Percentiles rank a stretch among this genome's conserved stretches.
phyloP scores from a whole-genome alignment of 2,329 filamentous ascomycete genomes.

The Paraphaeosphaeria sporulosa region DNA sequence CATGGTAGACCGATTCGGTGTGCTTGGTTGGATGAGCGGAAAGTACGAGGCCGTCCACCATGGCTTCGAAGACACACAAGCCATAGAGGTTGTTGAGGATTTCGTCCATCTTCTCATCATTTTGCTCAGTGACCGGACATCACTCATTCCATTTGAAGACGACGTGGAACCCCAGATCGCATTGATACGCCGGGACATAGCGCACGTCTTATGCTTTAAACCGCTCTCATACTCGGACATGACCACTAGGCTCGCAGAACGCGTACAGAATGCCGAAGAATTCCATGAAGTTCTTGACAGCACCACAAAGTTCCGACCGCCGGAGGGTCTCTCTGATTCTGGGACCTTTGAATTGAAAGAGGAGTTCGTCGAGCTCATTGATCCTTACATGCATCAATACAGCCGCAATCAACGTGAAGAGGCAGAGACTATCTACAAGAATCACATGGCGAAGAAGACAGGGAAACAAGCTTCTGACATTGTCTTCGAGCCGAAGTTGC shows the following conservation, averaged over 20 bases:
- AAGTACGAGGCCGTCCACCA: conserved; percentile 71
- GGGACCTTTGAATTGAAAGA: conserved; percentile 93
- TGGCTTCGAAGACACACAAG: conserved; percentile 84
- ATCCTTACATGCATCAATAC: conserved; percentile 96
- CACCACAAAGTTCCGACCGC: conserved; percentile 87
- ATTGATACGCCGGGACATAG: conserved; percentile 86
- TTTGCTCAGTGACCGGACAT: conserved; percentile 85
- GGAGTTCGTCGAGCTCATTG: conserved; percentile 84
- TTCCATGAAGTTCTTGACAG: conserved; percentile 85
- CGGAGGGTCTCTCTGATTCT: conserved; percentile 89
- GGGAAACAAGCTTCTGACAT: conserved; percentile 83
- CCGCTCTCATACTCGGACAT: conserved; percentile 95
- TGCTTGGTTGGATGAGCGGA: conserved; percentile 86
- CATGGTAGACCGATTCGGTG: conserved; percentile 89
- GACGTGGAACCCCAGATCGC: conserved; percentile 70
- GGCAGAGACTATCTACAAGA: conserved; percentile 86
- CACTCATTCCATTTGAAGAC: conserved; percentile 73
- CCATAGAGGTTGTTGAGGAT: conserved; percentile 93
- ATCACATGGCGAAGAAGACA: conserved; percentile 85
- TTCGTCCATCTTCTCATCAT: conserved; percentile 94
- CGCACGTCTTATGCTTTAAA: conserved; percentile 94
- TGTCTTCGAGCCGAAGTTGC: conserved; percentile 88
- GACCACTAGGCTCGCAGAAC: conserved; percentile 83
- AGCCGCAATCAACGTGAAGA: conserved; percentile 97
- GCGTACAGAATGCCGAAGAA: conserved; percentile 85